These are phyloP conservation scores for Magnaporthiopsis poae DNA, from an alignment of 2,329 filamentous ascomycete genomes.

Conservation along the genomic window DNA sequence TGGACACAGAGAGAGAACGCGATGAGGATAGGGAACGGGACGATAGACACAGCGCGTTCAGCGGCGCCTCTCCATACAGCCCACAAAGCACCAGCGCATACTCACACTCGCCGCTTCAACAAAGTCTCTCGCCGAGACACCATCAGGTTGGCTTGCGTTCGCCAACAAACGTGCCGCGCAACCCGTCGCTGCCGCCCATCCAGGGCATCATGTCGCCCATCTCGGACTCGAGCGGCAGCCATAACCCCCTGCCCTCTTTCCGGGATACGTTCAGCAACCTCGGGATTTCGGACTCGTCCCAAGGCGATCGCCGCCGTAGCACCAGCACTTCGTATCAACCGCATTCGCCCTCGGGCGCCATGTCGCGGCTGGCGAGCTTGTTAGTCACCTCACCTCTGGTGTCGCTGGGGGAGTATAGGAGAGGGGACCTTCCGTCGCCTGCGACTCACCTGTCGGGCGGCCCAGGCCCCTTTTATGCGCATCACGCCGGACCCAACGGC, in stretches of 20 bases:
- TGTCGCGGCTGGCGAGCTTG: constrained; percentile 19
- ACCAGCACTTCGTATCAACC: constrained; percentile 14
- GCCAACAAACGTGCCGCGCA: constrained; percentile 10
- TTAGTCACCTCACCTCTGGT: constrained; percentile 33
- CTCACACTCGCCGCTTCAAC: constrained; percentile 11
- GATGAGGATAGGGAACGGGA: constrained; percentile 8
- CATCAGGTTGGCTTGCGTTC: constrained; percentile 14
- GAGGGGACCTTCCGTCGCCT: constrained; percentile 38
- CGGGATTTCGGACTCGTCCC: constrained; percentile 14
- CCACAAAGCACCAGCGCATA: constrained; percentile 8
- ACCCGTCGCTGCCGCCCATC: constrained; percentile 22
- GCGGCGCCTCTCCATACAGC: constrained; percentile 9
- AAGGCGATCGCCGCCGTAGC: constrained; percentile 14
- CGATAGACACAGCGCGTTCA: background rate
- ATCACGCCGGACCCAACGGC: constrained; percentile 18
- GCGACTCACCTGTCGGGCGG: constrained; percentile 27
- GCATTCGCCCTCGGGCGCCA: constrained; percentile 26
- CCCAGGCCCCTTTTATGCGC: constrained; percentile 28
- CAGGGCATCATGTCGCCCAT: constrained; percentile 27
- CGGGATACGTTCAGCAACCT: constrained; percentile 26
- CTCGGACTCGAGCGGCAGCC: constrained; percentile 25
- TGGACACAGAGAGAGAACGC: constrained; percentile 10
- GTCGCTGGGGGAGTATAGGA: constrained; percentile 36
- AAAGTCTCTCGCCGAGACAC: constrained; percentile 13
- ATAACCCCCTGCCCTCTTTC: constrained; percentile 30